Evolutionary conservation across 176 grass and related monocot species (phyloP), one percentile per base, ranked within the genome.

Genomic region (Juncus inflexus): DNA sequence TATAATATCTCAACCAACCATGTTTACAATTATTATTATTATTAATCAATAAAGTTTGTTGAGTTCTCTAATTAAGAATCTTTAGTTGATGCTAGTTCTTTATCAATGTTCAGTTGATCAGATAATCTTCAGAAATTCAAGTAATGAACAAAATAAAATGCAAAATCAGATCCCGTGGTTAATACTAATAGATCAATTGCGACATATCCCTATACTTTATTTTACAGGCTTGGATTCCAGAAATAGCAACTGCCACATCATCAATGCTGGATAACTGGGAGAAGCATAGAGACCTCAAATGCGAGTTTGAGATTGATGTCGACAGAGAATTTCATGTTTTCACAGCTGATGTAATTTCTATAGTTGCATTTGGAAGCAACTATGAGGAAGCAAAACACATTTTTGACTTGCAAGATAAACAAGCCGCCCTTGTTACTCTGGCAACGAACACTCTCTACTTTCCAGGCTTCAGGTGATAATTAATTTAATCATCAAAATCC

Each of bases 311-410:
- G 76, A 74, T 86, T 0, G 87, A 90, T 43, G 10, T 86, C 54
- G 4, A 51, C 58, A 80, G 77, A 63, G 83, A 66, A 63, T 90
- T 90, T 39, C 75, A 80, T 54, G 54, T 73, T 55, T 63, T 90
- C 60, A 74, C 61, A 74, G 87, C 73, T 41, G 79, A 86, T 77
- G 68, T 86, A 7, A 80, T 86, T 75, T 90, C 83, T 64, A 36
- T 62, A 65, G 83, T 87, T 42, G 80, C 83, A 43, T 90, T 90
- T 75, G 87, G 87, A 80, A 83, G 87, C 66, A 83, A 83, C 77
- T 86, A 83, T 3, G 74, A 81, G 60, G 87, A 86, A 66, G 87
- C 83, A 58, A 83, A 83, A 35, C 52, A 67, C 3, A 70, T 83
- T 66, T 90, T 90, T 74, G 14, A 80, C 58, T 72, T 90, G 80